Evolutionary conservation across 169 alveolate species (phyloP).

Genomic region (Plasmodium berghei): DNA sequence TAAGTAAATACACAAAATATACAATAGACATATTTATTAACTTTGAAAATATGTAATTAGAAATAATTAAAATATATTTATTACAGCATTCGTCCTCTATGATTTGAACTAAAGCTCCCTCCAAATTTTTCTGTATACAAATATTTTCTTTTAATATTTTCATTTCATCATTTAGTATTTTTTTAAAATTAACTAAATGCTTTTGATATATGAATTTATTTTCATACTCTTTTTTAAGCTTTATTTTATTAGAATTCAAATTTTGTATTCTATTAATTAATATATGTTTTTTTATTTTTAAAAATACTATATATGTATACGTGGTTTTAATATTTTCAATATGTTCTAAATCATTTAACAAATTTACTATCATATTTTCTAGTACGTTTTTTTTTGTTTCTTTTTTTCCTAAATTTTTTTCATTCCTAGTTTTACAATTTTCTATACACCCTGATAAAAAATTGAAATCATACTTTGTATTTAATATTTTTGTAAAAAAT

Average conservation of each 20-base stretch:
- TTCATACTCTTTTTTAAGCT: conserved; percentile 38
- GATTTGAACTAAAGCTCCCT: conserved; percentile 15
- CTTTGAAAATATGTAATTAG: too few relatives aligned
- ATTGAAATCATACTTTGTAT: conserved; percentile 38
- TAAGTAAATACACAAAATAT: too few relatives aligned
- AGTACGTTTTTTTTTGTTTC: conserved; percentile 16
- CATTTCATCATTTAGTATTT: conserved; percentile 10
- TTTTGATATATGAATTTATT: conserved; percentile 44
- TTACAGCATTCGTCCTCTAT: conserved; percentile 50
- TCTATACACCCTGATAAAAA: conserved; percentile 11
- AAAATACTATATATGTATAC: conserved; percentile 35
- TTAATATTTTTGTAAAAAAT: conserved; percentile 37
- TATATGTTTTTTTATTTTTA: conserved; percentile 51
- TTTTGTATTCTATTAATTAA: conserved; percentile 6
- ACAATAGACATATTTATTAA: too few relatives aligned
- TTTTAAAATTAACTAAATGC: conserved; percentile 19
- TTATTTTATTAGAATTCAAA: neutral
- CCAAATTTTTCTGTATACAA: conserved; percentile 14
- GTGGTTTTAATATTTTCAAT: conserved; percentile 36
- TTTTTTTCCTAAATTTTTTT: neutral
- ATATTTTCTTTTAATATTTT: conserved; percentile 12
- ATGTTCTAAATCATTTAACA: conserved; percentile 12
- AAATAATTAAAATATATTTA: neutral
- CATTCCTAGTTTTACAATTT: neutral
- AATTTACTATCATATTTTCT: conserved; percentile 39